Conservation (phyloP, 2,329 filamentous ascomycete genomes). For the Drechslerella stenobrocha region DNA sequence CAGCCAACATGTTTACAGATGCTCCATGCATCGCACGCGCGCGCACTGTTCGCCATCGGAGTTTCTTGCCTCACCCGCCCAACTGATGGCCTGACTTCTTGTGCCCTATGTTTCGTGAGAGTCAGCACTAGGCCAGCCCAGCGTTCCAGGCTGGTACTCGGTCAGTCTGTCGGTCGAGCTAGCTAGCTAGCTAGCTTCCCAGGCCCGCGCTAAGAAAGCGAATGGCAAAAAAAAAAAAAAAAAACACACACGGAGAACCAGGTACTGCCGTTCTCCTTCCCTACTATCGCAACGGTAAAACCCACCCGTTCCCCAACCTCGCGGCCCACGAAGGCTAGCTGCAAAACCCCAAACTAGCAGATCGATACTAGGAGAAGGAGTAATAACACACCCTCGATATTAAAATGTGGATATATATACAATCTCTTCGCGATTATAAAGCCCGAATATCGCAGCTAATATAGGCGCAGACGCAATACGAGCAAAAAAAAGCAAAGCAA, state of each 20-base stretch:
- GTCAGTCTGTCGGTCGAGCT: too few relatives aligned
- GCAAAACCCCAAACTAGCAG: not conserved
- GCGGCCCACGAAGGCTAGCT: not conserved
- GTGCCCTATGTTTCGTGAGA: too few relatives aligned
- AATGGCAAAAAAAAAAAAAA: not conserved
- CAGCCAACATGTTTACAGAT: too few relatives aligned
- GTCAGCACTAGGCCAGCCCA: too few relatives aligned
- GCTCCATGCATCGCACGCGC: too few relatives aligned
- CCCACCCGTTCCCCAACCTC: conserved; percentile 9
- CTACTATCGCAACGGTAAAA: not conserved
- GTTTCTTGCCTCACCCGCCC: too few relatives aligned
- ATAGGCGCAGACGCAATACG: too few relatives aligned
- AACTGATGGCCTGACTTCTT: too few relatives aligned
- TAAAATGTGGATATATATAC: not conserved
- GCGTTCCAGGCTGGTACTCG: too few relatives aligned
- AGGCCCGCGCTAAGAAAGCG: not conserved
- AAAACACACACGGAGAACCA: not conserved
- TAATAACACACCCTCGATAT: not conserved
- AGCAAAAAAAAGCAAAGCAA: too few relatives aligned
- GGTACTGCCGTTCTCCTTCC: conserved; percentile 1
- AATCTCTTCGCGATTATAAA: conserved; percentile 5
- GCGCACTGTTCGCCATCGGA: too few relatives aligned
- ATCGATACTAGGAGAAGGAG: not conserved
- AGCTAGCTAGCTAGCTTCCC: not conserved
- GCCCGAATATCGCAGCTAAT: not conserved